These are phyloP conservation scores for Coprinellus micaceus DNA, from an alignment of 768 basidiomycete genomes.

Conservation along the genomic window DNA sequence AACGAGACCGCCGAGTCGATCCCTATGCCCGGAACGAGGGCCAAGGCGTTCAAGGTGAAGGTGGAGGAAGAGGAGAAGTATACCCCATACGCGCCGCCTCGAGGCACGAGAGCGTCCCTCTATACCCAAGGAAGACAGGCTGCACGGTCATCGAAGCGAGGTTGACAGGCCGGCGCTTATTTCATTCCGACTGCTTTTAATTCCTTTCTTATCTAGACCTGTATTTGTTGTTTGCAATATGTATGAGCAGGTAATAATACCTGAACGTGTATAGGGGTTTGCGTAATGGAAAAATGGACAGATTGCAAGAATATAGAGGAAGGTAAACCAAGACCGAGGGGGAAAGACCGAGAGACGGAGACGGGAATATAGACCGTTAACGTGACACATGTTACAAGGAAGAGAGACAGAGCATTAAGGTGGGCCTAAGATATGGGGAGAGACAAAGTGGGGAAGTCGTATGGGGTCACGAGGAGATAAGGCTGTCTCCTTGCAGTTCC, in stretches of 20 bases:
- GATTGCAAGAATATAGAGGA: not conserved
- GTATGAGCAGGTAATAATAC: too few species aligned
- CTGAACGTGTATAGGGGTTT: too few species aligned
- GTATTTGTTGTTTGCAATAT: too few species aligned
- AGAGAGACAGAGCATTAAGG: conserved; percentile 11
- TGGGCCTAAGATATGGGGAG: conserved; percentile 7
- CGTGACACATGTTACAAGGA: not conserved
- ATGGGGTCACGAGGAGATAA: conserved; percentile 29
- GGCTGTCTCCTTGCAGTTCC: conserved; percentile 76
- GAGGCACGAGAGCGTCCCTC: conserved; percentile 28
- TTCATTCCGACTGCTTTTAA: not conserved
- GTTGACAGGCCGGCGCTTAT: too few species aligned
- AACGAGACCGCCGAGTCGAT: conserved; percentile 20
- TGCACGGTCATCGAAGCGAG: too few species aligned
- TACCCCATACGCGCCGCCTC: conserved; percentile 34
- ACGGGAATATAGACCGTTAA: not conserved
- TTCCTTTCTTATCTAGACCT: not conserved
- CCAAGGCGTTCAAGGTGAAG: conserved; percentile 32
- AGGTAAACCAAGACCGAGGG: not conserved
- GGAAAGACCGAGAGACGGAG: not conserved
- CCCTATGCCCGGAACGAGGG: conserved; percentile 35
- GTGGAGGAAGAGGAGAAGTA: conserved; percentile 27
- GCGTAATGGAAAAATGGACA: too few species aligned
- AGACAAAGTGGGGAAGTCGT: not conserved
- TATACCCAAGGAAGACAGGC: conserved; percentile 1